A percentile compares a stretch with the other conserved stretches of the same genome.
Conservation (phyloP, 1,284 basidiomycete genomes). For the Pseudozyma hubeiensis region DNA sequence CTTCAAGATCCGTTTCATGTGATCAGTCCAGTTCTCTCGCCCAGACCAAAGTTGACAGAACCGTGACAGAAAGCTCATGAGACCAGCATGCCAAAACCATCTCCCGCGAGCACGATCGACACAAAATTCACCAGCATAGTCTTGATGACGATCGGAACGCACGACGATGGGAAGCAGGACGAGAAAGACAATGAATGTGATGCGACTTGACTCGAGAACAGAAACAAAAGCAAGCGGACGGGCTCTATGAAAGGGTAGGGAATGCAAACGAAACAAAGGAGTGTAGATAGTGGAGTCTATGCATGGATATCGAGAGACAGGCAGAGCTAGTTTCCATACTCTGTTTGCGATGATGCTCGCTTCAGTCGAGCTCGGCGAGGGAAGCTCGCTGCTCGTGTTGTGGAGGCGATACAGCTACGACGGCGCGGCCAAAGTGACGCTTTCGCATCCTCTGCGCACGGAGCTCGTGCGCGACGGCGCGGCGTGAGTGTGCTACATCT, state of each 20-base stretch:
- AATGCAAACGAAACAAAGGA: slow-evolving; percentile 6
- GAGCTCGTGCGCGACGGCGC: slow-evolving; percentile 10
- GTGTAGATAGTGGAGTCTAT: background rate
- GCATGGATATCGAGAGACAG: background rate
- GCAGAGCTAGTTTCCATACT: no score
- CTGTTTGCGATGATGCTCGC: no score
- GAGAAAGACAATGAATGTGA: slow-evolving; percentile 10
- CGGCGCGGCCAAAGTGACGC: slow-evolving; percentile 27
- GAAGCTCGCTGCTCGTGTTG: slow-evolving; percentile 1
- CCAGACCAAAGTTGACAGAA: no score
- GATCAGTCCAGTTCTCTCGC: no score
- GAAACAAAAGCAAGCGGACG: slow-evolving; percentile 1
- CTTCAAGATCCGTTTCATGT: no score
- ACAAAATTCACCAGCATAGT: no score
- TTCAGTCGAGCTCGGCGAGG: slow-evolving; percentile 12
- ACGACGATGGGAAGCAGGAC: background rate
- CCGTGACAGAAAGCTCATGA: no score
- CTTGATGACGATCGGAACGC: background rate
- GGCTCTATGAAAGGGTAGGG: slow-evolving; percentile 8
- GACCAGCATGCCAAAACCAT: no score
- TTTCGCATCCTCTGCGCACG: slow-evolving; percentile 17
- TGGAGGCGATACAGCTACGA: slow-evolving; percentile 7
- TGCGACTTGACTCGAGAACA: background rate
- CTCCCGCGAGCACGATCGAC: no score
- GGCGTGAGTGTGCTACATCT: slow-evolving; percentile 17